These are phyloP conservation scores for Backusella liffmaniae DNA, from an alignment of 192 early-diverging fungal species.

Conservation along the genomic window DNA sequence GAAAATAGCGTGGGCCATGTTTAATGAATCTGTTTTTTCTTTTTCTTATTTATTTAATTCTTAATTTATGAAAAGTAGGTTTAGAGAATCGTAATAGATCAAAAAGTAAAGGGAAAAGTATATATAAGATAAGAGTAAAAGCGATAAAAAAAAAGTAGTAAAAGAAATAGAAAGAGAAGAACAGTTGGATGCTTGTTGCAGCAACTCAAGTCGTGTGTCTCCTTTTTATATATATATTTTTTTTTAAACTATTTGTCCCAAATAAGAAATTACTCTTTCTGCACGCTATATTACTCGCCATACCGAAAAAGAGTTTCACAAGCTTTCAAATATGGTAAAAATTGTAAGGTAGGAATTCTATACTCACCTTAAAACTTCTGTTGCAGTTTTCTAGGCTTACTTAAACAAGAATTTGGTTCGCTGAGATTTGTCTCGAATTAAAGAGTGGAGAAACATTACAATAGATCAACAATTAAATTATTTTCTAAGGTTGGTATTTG, in stretches of 20 bases:
- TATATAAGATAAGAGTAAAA: background rate
- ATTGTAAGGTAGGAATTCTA: conserved; percentile 8
- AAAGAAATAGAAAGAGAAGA: background rate
- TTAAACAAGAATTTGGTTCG: background rate
- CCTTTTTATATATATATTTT: background rate
- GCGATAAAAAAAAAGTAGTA: background rate
- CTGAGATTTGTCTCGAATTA: background rate
- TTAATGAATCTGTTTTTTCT: background rate
- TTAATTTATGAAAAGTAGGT: background rate
- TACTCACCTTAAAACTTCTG: conserved; percentile 7
- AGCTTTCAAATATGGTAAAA: background rate
- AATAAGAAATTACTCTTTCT: conserved; percentile 4
- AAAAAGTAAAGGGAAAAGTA: background rate
- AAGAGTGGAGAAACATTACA: conserved; percentile 1
- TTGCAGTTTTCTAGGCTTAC: background rate
- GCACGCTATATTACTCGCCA: conserved; percentile 6
- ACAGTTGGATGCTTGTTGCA: background rate
- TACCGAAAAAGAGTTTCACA: background rate
- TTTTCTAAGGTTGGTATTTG: background rate
- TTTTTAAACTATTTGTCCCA: background rate
- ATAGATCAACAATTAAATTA: background rate
- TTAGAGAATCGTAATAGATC: background rate
- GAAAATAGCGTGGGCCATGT: conserved; percentile 11
- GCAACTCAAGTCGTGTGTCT: conserved; percentile 2
- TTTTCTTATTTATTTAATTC: background rate